Base-by-base conservation (phyloP, 192 early-diverging fungal genomes). In the Mortierella hygrophila region DNA sequence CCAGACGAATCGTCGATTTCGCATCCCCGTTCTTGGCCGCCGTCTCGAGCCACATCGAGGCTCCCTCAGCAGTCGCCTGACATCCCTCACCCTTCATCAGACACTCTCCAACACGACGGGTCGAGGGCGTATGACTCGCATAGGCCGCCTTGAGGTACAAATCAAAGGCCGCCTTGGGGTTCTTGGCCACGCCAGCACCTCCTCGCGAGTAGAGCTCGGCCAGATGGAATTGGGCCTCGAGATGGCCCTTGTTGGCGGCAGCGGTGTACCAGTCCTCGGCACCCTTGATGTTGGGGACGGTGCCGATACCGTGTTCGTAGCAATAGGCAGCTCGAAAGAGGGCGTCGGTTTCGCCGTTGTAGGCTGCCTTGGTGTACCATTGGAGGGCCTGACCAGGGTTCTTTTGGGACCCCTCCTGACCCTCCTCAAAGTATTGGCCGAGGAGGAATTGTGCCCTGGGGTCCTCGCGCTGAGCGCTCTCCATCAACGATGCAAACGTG, bases 361-460 rank as follows among this genome's bases (percentile, higher is more conserved):
- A 84, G 35, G 94, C 94, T 38, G 89, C 82, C 68, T 85, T 83
- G 57, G 85, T 80, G 76, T 90, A 95, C 94, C 93, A 94, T 68
- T 87, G 76, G 32, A 95, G 88, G 13, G 94, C 94, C 60, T 87
- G 80, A 21, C 80, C 88, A 1, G 88, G 79, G 68, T 88, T 85
- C 79, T 90, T 91, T 23, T 76, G 75, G 23, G 84, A 81, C 21
- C 84, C 96, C 65, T 86, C 95, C 74, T 94, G 93, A 0, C 89
- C 95, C 85, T 96, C 94, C 26, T 94, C 95, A 81, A 93, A 97
- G 83, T 95, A 97, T 82, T 94, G 95, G n/a, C 95, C 96, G 38
- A 97, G 88, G 81, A 93, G 93, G 89, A 80, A 93, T 80, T 92
- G 91, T 8, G 88, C 88, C n/a, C 94, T 90, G 9, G 92, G 82